phyloP scores from a whole-genome alignment of 306 rosid species.

The Malus fusca region DNA sequence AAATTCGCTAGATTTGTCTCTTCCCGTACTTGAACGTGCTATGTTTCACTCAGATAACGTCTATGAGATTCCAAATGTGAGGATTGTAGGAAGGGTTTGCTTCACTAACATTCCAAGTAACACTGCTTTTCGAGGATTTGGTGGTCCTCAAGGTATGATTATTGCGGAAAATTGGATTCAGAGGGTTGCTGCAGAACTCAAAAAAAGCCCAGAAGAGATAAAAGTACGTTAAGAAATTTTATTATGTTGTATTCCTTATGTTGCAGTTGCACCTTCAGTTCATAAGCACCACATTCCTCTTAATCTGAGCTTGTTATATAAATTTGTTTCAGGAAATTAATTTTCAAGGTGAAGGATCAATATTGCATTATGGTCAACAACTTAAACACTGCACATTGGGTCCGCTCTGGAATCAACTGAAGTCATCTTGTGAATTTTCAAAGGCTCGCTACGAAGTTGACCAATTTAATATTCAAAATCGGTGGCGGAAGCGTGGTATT shows the following conservation, averaged over 20 bases:
- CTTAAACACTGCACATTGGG: constrained; percentile 64
- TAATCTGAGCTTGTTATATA: constrained; percentile 13
- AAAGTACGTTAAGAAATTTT: constrained; percentile 42
- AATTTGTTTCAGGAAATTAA: constrained; percentile 58
- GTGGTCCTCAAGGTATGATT: constrained; percentile 98
- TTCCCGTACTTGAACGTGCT: constrained; percentile 86
- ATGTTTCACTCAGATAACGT: constrained; percentile 94
- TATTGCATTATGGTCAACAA: constrained; percentile 72
- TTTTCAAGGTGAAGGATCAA: constrained; percentile 84
- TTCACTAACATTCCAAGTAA: constrained; percentile 80
- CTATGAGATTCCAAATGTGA: constrained; percentile 89
- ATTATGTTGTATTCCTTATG: background rate
- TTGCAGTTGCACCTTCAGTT: constrained; percentile 6
- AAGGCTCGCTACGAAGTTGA: constrained; percentile 65
- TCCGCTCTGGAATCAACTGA: constrained; percentile 69
- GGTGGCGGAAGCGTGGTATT: constrained; percentile 92
- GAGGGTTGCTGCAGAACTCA: constrained; percentile 70
- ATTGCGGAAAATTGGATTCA: constrained; percentile 93
- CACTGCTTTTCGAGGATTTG: constrained; percentile 98
- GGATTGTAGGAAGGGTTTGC: constrained; percentile 73
- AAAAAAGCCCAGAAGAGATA: constrained; percentile 78
- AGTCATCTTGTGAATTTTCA: constrained; percentile 58
- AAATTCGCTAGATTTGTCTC: constrained; percentile 84
- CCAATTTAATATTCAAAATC: constrained; percentile 52
- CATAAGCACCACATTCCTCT: constrained; percentile 3